These are phyloP conservation scores for Hyaloraphidium curvatum DNA, from an alignment of 192 early-diverging fungal species.

Conservation along the genomic window DNA sequence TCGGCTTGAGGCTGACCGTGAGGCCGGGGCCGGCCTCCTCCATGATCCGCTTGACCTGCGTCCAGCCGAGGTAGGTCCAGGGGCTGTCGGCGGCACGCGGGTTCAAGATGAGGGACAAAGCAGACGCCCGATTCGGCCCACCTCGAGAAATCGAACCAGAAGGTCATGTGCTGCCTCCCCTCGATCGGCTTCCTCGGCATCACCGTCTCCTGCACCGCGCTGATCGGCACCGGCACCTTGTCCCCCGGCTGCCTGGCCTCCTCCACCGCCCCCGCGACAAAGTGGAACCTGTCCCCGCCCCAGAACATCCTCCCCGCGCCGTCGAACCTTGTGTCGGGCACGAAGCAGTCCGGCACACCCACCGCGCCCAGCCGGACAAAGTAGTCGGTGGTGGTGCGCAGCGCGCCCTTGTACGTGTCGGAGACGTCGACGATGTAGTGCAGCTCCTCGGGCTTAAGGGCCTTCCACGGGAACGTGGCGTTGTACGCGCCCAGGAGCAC, in stretches of 20 bases:
- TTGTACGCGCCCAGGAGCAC: neutral
- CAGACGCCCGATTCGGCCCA: too few species aligned
- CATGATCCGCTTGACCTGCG: neutral
- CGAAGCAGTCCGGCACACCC: neutral
- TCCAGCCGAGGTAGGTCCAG: constrained; percentile 1
- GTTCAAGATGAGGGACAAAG: too few species aligned
- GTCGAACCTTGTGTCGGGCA: neutral
- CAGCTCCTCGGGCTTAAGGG: too few species aligned
- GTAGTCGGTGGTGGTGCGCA: neutral
- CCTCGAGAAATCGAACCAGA: constrained; percentile 4
- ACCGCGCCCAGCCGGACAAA: neutral
- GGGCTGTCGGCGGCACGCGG: neutral
- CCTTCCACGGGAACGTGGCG: neutral
- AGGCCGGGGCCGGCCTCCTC: neutral
- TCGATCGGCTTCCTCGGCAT: too few species aligned
- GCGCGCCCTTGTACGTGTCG: neutral
- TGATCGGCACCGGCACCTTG: too few species aligned
- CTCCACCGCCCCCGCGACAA: neutral
- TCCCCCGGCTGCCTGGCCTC: too few species aligned
- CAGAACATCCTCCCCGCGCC: neutral
- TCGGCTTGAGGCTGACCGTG: neutral
- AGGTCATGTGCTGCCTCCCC: too few species aligned
- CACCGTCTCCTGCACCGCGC: too few species aligned
- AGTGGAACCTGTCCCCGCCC: neutral
- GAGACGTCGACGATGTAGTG: neutral